These are phyloP conservation scores for Phyllosticta citribraziliensis DNA, from an alignment of 2,329 filamentous ascomycete species.

Conservation along the genomic window DNA sequence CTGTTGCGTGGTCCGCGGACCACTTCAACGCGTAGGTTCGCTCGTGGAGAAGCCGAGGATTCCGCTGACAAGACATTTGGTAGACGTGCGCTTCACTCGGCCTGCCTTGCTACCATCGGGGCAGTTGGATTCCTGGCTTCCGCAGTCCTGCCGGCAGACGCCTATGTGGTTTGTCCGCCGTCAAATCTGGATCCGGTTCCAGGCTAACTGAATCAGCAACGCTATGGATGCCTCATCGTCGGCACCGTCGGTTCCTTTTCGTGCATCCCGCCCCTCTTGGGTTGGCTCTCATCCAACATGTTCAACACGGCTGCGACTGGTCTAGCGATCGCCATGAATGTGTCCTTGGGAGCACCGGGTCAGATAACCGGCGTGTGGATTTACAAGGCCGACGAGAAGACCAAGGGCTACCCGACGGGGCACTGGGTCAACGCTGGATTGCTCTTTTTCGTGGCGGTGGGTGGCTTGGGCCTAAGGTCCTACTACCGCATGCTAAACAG, in stretches of 20 bases:
- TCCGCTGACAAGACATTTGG: neutral
- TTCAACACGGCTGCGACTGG: constrained; percentile 55
- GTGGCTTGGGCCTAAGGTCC: constrained; percentile 44
- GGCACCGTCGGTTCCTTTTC: constrained; percentile 58
- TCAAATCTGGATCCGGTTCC: neutral
- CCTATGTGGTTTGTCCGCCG: constrained; percentile 37
- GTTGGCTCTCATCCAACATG: constrained; percentile 62
- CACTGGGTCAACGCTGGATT: constrained; percentile 58
- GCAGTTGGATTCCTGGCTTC: constrained; percentile 52
- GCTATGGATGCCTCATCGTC: constrained; percentile 63
- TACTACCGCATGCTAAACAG: constrained; percentile 46
- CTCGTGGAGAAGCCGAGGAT: neutral
- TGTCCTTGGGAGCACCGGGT: constrained; percentile 57
- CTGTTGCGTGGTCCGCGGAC: constrained; percentile 48
- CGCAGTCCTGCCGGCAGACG: constrained; percentile 50
- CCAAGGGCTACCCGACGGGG: constrained; percentile 56
- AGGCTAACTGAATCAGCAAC: constrained; percentile 16
- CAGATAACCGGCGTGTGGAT: constrained; percentile 69
- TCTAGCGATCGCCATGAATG: constrained; percentile 60
- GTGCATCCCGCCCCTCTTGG: constrained; percentile 58
- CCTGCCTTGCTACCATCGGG: constrained; percentile 40
- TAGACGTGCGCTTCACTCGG: constrained; percentile 41
- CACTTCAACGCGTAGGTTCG: constrained; percentile 40
- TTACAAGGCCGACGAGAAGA: constrained; percentile 54
- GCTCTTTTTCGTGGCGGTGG: constrained; percentile 48